A percentile compares a stretch with the other conserved stretches of the same genome.
These are phyloP conservation scores for Rosa rugosa DNA, from an alignment of 306 rosid genomes.

Conservation along the genomic window DNA sequence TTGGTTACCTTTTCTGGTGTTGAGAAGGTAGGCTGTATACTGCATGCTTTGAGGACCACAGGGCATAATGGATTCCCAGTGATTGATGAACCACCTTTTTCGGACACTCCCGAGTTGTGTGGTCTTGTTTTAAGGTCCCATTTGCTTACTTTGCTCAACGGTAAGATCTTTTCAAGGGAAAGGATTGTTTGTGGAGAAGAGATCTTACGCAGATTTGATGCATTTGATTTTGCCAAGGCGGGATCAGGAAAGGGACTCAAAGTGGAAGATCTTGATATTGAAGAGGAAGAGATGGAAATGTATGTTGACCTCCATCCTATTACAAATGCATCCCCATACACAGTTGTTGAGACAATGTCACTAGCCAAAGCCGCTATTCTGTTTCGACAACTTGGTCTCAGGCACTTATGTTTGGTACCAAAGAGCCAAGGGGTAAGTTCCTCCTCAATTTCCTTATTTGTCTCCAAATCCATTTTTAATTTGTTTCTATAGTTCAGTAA, in stretches of 20 bases:
- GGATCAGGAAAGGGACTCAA: conserved; percentile 85
- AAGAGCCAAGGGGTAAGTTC: conserved; percentile 65
- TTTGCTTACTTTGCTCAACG: conserved; percentile 74
- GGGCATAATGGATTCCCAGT: conserved; percentile 90
- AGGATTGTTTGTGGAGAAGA: conserved; percentile 31
- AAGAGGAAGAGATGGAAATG: conserved; percentile 74
- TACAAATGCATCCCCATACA: conserved; percentile 64
- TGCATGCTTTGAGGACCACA: conserved; percentile 47
- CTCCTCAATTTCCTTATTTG: background rate
- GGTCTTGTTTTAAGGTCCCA: conserved; percentile 89
- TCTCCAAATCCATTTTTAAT: background rate
- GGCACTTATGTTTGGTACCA: conserved; percentile 80
- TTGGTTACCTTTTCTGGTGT: conserved; percentile 58
- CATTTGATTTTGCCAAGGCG: conserved; percentile 73
- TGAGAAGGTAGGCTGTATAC: conserved; percentile 65
- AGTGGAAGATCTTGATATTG: conserved; percentile 67
- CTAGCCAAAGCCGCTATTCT: conserved; percentile 77
- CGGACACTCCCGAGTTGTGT: conserved; percentile 66
- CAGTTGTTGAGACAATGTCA: conserved; percentile 78
- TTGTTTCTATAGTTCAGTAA: background rate
- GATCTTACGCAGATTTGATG: conserved; percentile 37
- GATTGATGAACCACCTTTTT: conserved; percentile 81
- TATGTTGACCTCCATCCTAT: conserved; percentile 80
- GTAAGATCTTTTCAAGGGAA: conserved; percentile 51
- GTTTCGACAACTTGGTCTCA: conserved; percentile 73